A percentile compares a stretch with the other conserved stretches of the same genome.
These are phyloP conservation scores for Westerdykella ornata DNA, from an alignment of 2,329 filamentous ascomycete genomes.

Conservation along the genomic window DNA sequence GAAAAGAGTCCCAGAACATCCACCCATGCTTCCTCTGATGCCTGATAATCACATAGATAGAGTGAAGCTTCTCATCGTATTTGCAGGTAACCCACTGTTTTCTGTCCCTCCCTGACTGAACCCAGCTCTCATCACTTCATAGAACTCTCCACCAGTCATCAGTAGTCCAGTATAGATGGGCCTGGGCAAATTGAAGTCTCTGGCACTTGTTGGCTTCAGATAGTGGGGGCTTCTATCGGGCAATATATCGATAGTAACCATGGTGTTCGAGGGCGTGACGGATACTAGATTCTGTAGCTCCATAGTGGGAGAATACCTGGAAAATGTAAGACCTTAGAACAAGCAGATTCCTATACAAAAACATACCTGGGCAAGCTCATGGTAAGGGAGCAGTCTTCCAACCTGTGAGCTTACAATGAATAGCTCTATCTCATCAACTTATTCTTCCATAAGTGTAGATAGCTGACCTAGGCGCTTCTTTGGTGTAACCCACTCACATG, in stretches of 20 bases:
- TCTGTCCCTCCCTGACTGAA: background rate
- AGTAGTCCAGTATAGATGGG: constrained; percentile 1
- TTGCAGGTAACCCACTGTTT: constrained; percentile 3
- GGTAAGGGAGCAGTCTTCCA: background rate
- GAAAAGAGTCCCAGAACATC: constrained; percentile 2
- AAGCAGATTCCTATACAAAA: no score
- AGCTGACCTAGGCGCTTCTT: background rate
- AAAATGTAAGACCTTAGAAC: no score
- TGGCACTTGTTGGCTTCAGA: background rate
- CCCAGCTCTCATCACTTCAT: constrained; percentile 3
- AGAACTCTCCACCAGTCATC: constrained; percentile 2
- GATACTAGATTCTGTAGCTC: background rate
- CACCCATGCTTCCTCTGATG: background rate
- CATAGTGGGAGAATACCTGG: background rate
- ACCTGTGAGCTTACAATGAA: background rate
- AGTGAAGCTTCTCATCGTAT: background rate
- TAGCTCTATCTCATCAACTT: background rate
- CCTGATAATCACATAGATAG: background rate
- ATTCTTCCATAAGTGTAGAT: background rate
- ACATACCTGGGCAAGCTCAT: background rate
- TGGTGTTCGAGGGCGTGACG: background rate
- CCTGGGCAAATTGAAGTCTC: background rate
- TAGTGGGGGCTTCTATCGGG: constrained; percentile 1
- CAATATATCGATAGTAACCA: constrained; percentile 1
- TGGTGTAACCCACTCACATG: background rate